A percentile compares a stretch with the other conserved stretches of the same genome.
Conservation (phyloP, 1,284 basidiomycete genomes). For the Ganoderma leucocontextum region DNA sequence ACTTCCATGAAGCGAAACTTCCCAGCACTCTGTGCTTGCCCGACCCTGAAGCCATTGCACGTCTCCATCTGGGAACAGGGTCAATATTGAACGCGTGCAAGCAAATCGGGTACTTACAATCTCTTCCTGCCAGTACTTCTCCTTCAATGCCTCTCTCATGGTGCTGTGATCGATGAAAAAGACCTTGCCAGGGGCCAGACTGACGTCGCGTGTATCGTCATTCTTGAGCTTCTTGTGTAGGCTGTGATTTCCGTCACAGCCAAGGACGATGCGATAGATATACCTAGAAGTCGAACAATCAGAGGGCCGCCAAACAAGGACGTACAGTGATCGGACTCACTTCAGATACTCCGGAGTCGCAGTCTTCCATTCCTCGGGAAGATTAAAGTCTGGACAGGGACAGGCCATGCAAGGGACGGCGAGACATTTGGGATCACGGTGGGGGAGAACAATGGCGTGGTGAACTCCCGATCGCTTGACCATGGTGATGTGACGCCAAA, state of each 20-base stretch:
- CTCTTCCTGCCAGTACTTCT: neutral
- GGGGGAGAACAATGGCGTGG: neutral
- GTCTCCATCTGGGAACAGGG: too few relatives aligned
- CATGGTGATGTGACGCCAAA: neutral
- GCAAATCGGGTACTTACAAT: neutral
- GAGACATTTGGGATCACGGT: neutral
- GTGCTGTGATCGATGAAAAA: slow-evolving; percentile 12
- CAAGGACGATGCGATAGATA: slow-evolving; percentile 3
- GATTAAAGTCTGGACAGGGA: neutral
- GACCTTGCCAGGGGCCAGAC: neutral
- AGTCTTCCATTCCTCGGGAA: neutral
- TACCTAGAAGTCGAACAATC: too few relatives aligned
- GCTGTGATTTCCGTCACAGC: slow-evolving; percentile 12
- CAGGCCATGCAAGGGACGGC: neutral
- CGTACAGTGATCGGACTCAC: neutral
- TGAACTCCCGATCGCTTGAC: neutral
- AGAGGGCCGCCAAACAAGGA: too few relatives aligned
- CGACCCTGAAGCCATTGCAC: slow-evolving; percentile 10
- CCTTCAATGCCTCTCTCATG: neutral
- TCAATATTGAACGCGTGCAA: too few relatives aligned
- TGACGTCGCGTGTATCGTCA: slow-evolving; percentile 5
- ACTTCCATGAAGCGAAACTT: slow-evolving; percentile 11
- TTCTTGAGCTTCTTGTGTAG: slow-evolving; percentile 17
- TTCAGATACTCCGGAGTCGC: neutral
- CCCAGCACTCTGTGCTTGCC: neutral